These are phyloP conservation scores for Solanum virginianum DNA, from an alignment of 257 asterid species.

Conservation along the genomic window DNA sequence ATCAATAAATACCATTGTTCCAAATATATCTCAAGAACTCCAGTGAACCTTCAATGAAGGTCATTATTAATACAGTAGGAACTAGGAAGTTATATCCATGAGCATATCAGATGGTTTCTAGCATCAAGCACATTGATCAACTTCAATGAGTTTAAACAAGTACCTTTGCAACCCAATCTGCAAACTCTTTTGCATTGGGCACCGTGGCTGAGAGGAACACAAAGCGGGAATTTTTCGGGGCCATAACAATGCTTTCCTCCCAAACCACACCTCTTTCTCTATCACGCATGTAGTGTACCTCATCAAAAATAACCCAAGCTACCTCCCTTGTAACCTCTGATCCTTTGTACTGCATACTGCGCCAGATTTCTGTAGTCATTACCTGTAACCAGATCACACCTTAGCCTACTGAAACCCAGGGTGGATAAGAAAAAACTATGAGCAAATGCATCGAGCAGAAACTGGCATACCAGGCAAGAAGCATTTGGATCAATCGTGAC, in stretches of 20 bases:
- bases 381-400: conserved; percentile 40
- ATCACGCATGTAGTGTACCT: conserved; percentile 98
- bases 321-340: conserved; percentile 88
- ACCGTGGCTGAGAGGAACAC: conserved; percentile 94
- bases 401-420: not conserved
- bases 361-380: conserved; percentile 98
- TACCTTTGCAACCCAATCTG: conserved; percentile 99
- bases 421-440: not conserved
- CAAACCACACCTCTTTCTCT: conserved; percentile 97
- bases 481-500: conserved; percentile 92
- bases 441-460: not conserved
- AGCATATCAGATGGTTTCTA: not conserved
- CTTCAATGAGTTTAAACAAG: not conserved
- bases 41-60: not conserved
- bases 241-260: conserved; percentile 98
- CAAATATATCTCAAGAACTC: not conserved
- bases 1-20: not conserved
- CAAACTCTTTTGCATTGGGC: conserved; percentile 94
- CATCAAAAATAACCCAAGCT: conserved; percentile 95
- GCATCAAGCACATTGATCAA: not conserved
- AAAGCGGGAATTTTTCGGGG: conserved; percentile 77
- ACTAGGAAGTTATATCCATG: not conserved
- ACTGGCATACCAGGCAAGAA: conserved; percentile 81
- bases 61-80: not conserved
- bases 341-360: conserved; percentile 98